A percentile compares a stretch with the other conserved stretches of the same genome.
phyloP scores from a whole-genome alignment of 345 rosid species.

The Luvunga scandens region DNA sequence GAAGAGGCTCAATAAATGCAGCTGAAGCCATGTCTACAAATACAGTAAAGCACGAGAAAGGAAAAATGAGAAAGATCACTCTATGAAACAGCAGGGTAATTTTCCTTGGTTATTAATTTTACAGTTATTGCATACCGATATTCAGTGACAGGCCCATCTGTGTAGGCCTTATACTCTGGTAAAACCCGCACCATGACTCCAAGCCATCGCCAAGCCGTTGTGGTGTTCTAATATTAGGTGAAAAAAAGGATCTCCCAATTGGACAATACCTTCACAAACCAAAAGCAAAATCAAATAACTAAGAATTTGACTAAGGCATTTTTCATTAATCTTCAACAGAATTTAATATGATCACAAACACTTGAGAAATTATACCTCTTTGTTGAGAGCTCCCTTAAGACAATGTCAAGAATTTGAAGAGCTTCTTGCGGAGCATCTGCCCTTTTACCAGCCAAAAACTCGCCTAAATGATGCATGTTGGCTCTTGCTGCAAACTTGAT shows the following conservation, averaged over 20 bases:
- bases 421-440: slow-evolving; percentile 94
- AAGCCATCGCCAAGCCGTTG: slow-evolving; percentile 92
- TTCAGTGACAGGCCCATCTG: slow-evolving; percentile 96
- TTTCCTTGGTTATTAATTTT: neutral
- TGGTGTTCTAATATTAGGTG: slow-evolving; percentile 75
- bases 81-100: neutral
- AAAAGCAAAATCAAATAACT: neutral
- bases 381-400: slow-evolving; percentile 78
- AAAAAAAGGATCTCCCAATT: slow-evolving; percentile 88
- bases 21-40: slow-evolving; percentile 90
- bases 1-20: slow-evolving; percentile 98
- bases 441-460: slow-evolving; percentile 86
- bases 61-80: slow-evolving; percentile 5
- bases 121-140: slow-evolving; percentile 56
- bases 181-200: slow-evolving; percentile 99
- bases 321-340: neutral
- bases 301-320: neutral
- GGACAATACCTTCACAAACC: slow-evolving; percentile 59
- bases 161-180: slow-evolving; percentile 95
- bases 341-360: neutral
- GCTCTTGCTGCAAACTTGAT: slow-evolving; percentile 82
- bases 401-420: slow-evolving; percentile 85
- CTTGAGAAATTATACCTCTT: slow-evolving; percentile 47
- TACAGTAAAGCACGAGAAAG: neutral
- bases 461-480: slow-evolving; percentile 82